Evolutionary conservation across 2,329 filamentous ascomycete genomes (phyloP).

Genomic region (Neoarthrinium moseri): DNA sequence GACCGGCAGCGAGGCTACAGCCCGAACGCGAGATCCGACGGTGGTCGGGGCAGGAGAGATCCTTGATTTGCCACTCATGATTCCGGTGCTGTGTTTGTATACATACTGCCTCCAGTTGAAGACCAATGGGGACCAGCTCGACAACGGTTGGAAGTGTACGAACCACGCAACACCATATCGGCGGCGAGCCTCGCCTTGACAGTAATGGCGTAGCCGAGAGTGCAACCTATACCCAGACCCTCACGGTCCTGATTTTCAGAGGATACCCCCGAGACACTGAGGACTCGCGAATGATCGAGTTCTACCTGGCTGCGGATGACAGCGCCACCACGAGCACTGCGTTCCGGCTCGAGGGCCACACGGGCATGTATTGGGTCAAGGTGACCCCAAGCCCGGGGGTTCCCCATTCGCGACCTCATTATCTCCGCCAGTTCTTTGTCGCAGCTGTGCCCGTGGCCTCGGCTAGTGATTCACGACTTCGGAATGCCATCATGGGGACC

Average conservation of each 20-base stretch:
- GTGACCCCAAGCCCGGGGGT: constrained; percentile 23
- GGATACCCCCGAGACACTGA: constrained; percentile 27
- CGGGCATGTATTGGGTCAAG: constrained; percentile 22
- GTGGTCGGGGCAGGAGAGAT: too few relatives aligned
- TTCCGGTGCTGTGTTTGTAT: too few relatives aligned
- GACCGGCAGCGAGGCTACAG: too few relatives aligned
- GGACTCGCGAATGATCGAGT: constrained; percentile 25
- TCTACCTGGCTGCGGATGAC: constrained; percentile 26
- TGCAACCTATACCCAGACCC: constrained; percentile 13
- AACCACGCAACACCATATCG: neutral
- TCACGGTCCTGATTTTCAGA: constrained; percentile 30
- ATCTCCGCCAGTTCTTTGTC: constrained; percentile 20
- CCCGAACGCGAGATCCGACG: too few relatives aligned
- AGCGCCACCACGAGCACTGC: constrained; percentile 26
- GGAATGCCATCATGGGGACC: constrained; percentile 8
- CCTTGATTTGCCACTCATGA: too few relatives aligned
- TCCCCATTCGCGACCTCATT: constrained; percentile 24
- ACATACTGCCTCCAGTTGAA: too few relatives aligned
- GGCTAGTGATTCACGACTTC: constrained; percentile 7
- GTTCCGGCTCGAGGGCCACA: constrained; percentile 25
- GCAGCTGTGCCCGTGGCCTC: constrained; percentile 7
- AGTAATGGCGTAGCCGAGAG: neutral
- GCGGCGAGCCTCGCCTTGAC: neutral
- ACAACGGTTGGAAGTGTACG: neutral
- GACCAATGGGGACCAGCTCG: neutral